Evolutionary conservation across 129 eudicot species (phyloP), one percentile per base, ranked within the genome.

Genomic region (Helianthus annuus): DNA sequence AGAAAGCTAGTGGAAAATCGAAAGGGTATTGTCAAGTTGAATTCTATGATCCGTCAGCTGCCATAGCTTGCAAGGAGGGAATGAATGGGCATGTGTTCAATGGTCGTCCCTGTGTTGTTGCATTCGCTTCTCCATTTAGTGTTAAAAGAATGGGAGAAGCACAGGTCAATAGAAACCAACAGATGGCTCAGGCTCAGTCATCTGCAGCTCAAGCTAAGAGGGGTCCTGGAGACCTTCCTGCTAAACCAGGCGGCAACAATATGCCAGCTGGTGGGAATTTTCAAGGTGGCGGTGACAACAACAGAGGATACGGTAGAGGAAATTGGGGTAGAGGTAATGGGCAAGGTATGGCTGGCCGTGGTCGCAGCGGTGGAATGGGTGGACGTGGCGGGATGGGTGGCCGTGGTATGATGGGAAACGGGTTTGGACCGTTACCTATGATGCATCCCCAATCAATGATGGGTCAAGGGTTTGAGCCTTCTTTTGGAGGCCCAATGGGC

Each of bases 1-100:
- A 91, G 74, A 88, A 79, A 65, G 96, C 96, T 19, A 86, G 96
- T 78, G 97, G 97, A 39, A 91, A 91, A 49, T 91, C 97, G 1
- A 91, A 88, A 75, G 97, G 97, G 27, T 88, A 91, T 46, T 91
- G 97, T 10, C 96, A 86, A 68, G 97, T 88, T 73, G 97, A 91
- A 61, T 91, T 91, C 79, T 86, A 73, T 69, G 90, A 91, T 74
- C 74, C 92, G 42, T 75, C 82, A 7, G 81, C 87, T 7, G 97
- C 97, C 7, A 52, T 88, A 3, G 83, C 96, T 27, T 91, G 97
- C 65, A 91, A 84, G 78, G 97, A 91, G 67, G 96, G 96, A 36
- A 91, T 91, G 97, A 83, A 91, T 49, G 97, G 97, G 58, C 93
- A 88, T 69, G 52, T 88, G 63, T 91, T 91, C 55, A 91, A 91